Percentiles rank a stretch among this genome's conserved stretches.
Conservation (phyloP, 352 stramenopile species). For the Phytophthora vignae region DNA sequence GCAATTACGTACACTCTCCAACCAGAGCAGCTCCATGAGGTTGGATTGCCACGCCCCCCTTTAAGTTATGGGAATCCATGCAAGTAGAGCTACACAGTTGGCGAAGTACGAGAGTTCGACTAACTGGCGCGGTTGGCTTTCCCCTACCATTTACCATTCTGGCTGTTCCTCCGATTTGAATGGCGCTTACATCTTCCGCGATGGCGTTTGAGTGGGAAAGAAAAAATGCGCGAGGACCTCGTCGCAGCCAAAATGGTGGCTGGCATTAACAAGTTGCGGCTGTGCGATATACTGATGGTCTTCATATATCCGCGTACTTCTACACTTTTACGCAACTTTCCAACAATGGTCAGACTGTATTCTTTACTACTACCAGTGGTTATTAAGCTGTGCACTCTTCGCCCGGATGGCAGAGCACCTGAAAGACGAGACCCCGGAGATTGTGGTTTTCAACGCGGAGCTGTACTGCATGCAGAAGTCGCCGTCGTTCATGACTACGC, state of each 20-base stretch:
- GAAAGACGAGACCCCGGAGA: not conserved
- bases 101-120: not conserved
- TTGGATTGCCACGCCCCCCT: no score
- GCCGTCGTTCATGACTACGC: conserved; percentile 3
- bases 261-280: not conserved
- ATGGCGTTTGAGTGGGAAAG: not conserved
- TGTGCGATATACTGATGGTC: not conserved
- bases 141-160: not conserved
- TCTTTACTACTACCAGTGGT: not conserved
- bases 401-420: not conserved
- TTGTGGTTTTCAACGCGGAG: conserved; percentile 10
- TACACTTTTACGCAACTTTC: not conserved
- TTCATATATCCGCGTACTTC: not conserved
- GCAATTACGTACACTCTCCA: no score
- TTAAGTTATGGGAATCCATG: no score
- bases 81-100: not conserved
- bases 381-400: conserved; percentile 8
- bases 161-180: not conserved
- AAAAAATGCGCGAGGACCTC: not conserved
- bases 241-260: not conserved
- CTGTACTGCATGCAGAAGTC: conserved; percentile 20
- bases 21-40: no score
- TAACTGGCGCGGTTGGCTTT: not conserved
- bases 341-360: not conserved
- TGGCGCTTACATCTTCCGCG: not conserved